Base-by-base conservation (phyloP, 306 rosid species). In the Amphicarpaea edgeworthii region DNA sequence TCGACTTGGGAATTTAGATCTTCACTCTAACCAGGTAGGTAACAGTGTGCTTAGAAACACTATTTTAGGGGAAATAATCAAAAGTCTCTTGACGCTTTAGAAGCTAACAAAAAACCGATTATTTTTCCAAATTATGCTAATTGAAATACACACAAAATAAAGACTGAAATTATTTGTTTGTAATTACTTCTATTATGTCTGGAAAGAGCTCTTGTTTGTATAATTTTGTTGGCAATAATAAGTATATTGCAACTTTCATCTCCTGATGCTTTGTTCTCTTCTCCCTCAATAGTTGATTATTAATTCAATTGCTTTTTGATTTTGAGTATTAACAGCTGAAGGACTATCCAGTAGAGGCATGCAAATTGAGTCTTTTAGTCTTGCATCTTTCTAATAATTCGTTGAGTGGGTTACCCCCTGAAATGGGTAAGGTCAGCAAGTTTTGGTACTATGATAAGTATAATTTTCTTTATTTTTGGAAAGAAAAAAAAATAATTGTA, bases 371-470 rank as follows among this genome's bases (percentile, higher is more conserved):
- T 75, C 90, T 94, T 43, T 84, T 83, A 26, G 86, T 92, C 51
- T 82, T 94, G 76, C 88, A 94, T 85, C 96, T 94, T 80, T 94
- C 98, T 73, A 92, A 94, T 82, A 94, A 94, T 84, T 92, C 98
- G 79, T 74, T 94, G 87, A 86, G 88, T 79, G 96, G 98, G 79
- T 82, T 94, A 79, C 95, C 96, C 24, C 83, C 97, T 46, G 97
- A 92, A 86, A 75, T 94, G 81, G 98, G 98, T 94, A 88, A 86
- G 88, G 65, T 86, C 75, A 59, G 60, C 75, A 60, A 47, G 43
- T 64, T 77, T 47, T 78, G 41, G 72, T 68, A 59, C 40, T 38
- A 47, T 64, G 53, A 68, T 30, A 63, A 6, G 63, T 73, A 54
- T 57, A 53, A 21, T 24, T 45, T 81, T 61, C 68, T 42, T 55